Evolutionary conservation across 345 rosid genomes (phyloP), one percentile per base, ranked within the genome.

Genomic region (Trapa bicornis): DNA sequence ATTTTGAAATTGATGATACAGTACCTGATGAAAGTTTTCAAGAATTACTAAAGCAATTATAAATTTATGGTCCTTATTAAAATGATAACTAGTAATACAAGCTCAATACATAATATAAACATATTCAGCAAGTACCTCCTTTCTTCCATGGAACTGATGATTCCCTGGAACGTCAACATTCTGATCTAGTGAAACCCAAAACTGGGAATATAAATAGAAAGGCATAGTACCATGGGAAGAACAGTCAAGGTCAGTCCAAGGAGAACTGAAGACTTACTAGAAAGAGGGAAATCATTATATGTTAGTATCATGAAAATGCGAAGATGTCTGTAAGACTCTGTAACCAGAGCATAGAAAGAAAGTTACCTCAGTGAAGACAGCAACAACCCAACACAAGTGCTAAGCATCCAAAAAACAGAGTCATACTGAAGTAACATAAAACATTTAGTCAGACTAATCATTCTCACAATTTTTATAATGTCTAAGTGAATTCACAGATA

Each of bases 241-340:
- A 95, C 83, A 53, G 97, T 89, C 83, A 95, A 76, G 64, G 96
- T 91, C 67, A 95, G 74, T 74, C 99, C 97, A 78, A 95, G 82
- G 67, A 91, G 97, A 71, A 91, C 85, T 47, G 97, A 95, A 45
- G 99, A 91, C 84, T 95, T 95, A 84, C 99, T 95, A 88, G 85
- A 89, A 73, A 77, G 65, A 45, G 65, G 5, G 70, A 68, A 74
- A 11, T 70, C 13, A 41, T 3, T 71, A 71, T 56, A 75, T 60
- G 41, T 39, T 57, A 64, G n/a, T 29, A 22, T 32, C 22, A 47
- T 65, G n/a, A 38, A 37, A 61, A 61, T 47, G 29, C 13, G 45
- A 58, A 8, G 1, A 1, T 35, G 37, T 29, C 29, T 52, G 50
- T 42, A 67, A 38, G 47, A 47, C 37, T 29, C 58, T 14, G 50